phyloP scores from a whole-genome alignment of 1,139 yeast genomes.

The Pichia sp. region DNA sequence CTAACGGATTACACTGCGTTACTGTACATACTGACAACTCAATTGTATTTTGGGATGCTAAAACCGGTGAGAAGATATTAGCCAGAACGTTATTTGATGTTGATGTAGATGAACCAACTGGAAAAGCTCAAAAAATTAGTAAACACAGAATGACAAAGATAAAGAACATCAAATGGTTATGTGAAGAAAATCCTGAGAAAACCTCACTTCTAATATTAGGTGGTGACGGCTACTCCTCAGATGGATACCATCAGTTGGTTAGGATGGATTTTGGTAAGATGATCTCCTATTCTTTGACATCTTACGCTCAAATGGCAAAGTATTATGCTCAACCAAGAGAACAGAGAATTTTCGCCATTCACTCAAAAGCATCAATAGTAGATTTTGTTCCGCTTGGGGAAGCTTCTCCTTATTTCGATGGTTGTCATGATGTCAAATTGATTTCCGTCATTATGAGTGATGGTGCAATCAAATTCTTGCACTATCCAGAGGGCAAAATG shows the following conservation, averaged over 20 bases:
- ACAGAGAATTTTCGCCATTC: conserved; percentile 51
- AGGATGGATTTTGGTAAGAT: conserved; percentile 77
- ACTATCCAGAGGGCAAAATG: conserved; percentile 52
- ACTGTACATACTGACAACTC: conserved; percentile 81
- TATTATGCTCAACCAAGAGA: conserved; percentile 66
- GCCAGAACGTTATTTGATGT: conserved; percentile 71
- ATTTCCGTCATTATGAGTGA: conserved; percentile 55
- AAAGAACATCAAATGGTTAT: conserved; percentile 58
- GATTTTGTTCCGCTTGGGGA: conserved; percentile 51
- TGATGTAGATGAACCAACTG: conserved; percentile 52
- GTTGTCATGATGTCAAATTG: conserved; percentile 63
- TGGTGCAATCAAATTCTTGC: conserved; percentile 52
- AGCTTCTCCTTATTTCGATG: conserved; percentile 61
- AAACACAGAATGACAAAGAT: conserved; percentile 37
- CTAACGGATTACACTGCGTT: conserved; percentile 82
- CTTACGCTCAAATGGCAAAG: conserved; percentile 76
- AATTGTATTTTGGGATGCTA: conserved; percentile 87
- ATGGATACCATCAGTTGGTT: conserved; percentile 52
- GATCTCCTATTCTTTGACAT: conserved; percentile 71
- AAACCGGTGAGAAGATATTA: conserved; percentile 64
- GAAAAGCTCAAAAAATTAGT: conserved; percentile 20
- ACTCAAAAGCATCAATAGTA: conserved; percentile 39
- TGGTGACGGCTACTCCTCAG: conserved; percentile 46
- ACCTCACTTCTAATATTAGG: conserved; percentile 73
- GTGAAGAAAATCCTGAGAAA: conserved; percentile 74